A percentile compares a stretch with the other conserved stretches of the same genome.
phyloP scores from a whole-genome alignment of 257 asterid genomes.

The Scutellaria minor region DNA sequence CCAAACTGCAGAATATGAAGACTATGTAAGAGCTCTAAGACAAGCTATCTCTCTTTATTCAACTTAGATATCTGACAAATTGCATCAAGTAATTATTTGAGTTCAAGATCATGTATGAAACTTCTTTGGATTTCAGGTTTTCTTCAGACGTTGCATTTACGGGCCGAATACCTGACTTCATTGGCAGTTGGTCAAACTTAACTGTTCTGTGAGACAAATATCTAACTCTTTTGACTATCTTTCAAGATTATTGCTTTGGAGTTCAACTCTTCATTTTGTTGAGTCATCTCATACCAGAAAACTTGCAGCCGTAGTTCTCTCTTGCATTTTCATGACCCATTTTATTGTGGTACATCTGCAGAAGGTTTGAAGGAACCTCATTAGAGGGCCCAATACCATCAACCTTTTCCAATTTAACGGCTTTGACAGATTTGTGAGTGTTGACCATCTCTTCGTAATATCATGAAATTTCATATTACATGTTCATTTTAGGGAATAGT shows the following conservation, averaged over 20 bases:
- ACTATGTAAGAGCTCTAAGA: slow-evolving; percentile 45
- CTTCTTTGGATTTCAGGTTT: slow-evolving; percentile 39
- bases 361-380: slow-evolving; percentile 76
- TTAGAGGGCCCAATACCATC: slow-evolving; percentile 77
- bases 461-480: background rate
- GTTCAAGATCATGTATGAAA: background rate
- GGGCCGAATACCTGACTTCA: slow-evolving; percentile 52
- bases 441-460: background rate
- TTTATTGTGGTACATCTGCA: slow-evolving; percentile 35
- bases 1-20: slow-evolving; percentile 45
- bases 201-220: slow-evolving; percentile 39
- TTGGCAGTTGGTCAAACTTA: slow-evolving; percentile 49
- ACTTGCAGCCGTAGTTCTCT: background rate
- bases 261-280: slow-evolving; percentile 4
- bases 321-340: slow-evolving; percentile 12
- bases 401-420: slow-evolving; percentile 61
- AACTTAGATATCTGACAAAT: background rate
- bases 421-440: slow-evolving; percentile 68
- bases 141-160: slow-evolving; percentile 44
- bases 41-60: too few relatives aligned
- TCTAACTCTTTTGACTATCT: background rate
- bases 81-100: background rate
- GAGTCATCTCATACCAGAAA: slow-evolving; percentile 7
- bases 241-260: background rate
- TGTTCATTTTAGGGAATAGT: background rate